Conservation (phyloP, 106 monocot species). For the Iris macrosiphon region DNA sequence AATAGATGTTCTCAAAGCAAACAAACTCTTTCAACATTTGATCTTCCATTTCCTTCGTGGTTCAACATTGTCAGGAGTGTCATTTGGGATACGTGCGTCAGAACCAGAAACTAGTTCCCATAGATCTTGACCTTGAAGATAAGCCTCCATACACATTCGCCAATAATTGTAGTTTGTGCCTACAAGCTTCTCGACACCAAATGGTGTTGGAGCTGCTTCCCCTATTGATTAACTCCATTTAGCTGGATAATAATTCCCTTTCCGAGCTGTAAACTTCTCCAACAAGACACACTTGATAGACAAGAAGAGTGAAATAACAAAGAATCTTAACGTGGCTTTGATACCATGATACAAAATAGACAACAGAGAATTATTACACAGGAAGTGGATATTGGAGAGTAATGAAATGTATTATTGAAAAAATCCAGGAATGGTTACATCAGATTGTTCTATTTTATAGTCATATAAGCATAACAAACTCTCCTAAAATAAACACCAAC, state of each 20-base stretch:
- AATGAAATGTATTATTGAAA: no score
- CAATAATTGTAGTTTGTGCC: conserved; percentile 12
- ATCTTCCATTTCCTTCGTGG: conserved; percentile 12
- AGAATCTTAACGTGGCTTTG: no score
- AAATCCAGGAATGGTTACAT: no score
- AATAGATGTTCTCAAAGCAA: conserved; percentile 10
- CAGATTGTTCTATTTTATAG: no score
- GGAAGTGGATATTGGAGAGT: no score
- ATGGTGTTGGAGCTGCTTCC: background rate
- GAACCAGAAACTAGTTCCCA: conserved; percentile 3
- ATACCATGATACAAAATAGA: no score
- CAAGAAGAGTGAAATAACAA: no score
- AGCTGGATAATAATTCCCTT: background rate
- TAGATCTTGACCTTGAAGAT: conserved; percentile 10
- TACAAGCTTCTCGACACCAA: conserved; percentile 8
- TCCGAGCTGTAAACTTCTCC: no score
- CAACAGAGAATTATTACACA: no score
- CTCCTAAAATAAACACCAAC: no score
- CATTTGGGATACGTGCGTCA: background rate
- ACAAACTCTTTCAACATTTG: conserved; percentile 4
- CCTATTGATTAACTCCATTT: conserved; percentile 1
- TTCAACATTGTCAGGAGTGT: conserved; percentile 8
- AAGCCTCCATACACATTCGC: conserved; percentile 7
- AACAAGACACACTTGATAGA: no score
- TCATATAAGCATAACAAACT: no score